Percentiles rank a stretch among this genome's conserved stretches.
phyloP scores from a whole-genome alignment of 73 alveolate species.

The Blepharisma stoltei region DNA sequence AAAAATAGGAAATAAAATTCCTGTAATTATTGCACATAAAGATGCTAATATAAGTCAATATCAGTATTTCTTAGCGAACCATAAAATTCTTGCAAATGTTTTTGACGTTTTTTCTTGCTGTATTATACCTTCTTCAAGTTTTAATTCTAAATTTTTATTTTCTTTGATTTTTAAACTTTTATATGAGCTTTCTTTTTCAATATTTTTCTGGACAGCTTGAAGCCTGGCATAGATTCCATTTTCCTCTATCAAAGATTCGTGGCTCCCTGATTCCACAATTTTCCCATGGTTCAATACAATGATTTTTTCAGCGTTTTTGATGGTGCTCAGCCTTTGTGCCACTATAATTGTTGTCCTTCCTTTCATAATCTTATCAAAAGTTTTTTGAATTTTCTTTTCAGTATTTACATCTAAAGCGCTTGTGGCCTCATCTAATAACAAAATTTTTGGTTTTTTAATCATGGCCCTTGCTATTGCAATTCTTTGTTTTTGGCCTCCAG shows the following conservation, averaged over 20 bases:
- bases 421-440: conserved; percentile 68
- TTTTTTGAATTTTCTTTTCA: conserved; percentile 45
- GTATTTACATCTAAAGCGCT: conserved; percentile 67
- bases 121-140: neutral
- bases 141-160: neutral
- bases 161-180: neutral
- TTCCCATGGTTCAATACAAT: conserved; percentile 67
- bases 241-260: conserved; percentile 51
- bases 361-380: conserved; percentile 48
- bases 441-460: conserved; percentile 58
- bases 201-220: conserved; percentile 29
- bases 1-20: neutral
- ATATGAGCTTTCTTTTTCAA: neutral
- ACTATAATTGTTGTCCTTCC: conserved; percentile 61
- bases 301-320: conserved; percentile 65
- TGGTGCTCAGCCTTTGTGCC: conserved; percentile 76
- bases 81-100: neutral
- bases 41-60: neutral
- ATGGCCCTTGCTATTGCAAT: conserved; percentile 81
- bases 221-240: conserved; percentile 58
- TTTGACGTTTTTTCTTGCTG: neutral
- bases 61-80: neutral
- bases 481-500: conserved; percentile 88
- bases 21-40: neutral
- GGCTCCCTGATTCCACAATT: conserved; percentile 64